Evolutionary conservation across 2,329 filamentous ascomycete genomes (phyloP).

Genomic region (Hymenoscyphus scutula): DNA sequence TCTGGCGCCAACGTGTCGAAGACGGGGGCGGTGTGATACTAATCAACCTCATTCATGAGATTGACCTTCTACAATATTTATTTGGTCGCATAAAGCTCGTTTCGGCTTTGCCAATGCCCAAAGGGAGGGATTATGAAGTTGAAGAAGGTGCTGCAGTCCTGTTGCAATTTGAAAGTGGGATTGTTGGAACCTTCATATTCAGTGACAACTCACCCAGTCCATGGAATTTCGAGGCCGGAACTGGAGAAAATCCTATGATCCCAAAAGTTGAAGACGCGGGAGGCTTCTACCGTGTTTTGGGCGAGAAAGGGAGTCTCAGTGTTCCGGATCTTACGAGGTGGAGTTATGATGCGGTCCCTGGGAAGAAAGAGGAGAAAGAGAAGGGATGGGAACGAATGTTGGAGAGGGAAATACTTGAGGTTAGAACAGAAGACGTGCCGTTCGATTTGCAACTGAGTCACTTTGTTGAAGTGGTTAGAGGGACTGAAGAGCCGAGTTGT

Average conservation of each 20-base stretch:
- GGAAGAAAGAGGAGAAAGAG: conserved; percentile 19
- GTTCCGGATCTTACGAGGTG: conserved; percentile 52
- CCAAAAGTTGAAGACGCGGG: conserved; percentile 38
- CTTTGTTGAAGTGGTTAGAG: conserved; percentile 48
- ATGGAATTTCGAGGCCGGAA: conserved; percentile 55
- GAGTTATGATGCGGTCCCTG: conserved; percentile 44
- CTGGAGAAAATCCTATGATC: conserved; percentile 56
- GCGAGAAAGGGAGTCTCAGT: conserved; percentile 49
- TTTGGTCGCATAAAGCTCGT: conserved; percentile 52
- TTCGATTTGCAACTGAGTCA: conserved; percentile 53
- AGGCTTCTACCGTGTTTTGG: conserved; percentile 54
- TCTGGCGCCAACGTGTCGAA: conserved; percentile 45
- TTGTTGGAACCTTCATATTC: conserved; percentile 56
- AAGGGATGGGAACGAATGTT: conserved; percentile 19
- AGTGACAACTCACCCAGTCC: conserved; percentile 51
- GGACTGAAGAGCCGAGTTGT: conserved; percentile 45
- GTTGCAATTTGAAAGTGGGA: conserved; percentile 51
- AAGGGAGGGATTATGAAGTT: conserved; percentile 46
- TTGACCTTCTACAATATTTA: conserved; percentile 56
- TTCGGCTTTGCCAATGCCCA: conserved; percentile 46
- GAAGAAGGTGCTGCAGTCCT: conserved; percentile 57
- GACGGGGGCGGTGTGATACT: conserved; percentile 45
- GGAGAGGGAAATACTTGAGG: conserved; percentile 17
- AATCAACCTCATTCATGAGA: conserved; percentile 61
- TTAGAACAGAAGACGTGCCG: conserved; percentile 39